Percentiles rank a stretch among this genome's conserved stretches.
Evolutionary conservation across 768 basidiomycete genomes (phyloP).

Genomic region (Kwoniella newhampshirensis): DNA sequence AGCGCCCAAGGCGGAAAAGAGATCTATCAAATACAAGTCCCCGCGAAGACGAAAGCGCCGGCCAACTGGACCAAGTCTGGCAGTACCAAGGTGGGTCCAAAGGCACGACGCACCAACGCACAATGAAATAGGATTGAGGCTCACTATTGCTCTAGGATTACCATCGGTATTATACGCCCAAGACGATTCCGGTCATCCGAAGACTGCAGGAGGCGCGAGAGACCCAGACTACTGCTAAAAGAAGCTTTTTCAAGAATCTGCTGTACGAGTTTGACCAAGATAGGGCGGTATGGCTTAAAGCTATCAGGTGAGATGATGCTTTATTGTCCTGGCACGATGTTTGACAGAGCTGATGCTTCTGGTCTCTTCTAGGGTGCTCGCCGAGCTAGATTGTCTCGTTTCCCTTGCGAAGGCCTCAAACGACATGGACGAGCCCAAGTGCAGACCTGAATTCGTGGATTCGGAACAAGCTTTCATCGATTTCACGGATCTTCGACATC

Average conservation of each 20-base stretch:
- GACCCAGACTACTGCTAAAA: slow-evolving; percentile 73
- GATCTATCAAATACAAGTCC: slow-evolving; percentile 82
- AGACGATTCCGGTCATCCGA: slow-evolving; percentile 69
- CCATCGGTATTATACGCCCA: slow-evolving; percentile 73
- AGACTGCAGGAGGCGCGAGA: slow-evolving; percentile 91
- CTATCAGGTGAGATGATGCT: slow-evolving; percentile 42
- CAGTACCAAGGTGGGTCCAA: slow-evolving; percentile 68
- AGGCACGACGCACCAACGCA: not conserved
- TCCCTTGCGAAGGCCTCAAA: slow-evolving; percentile 82
- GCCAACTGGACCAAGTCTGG: slow-evolving; percentile 77
- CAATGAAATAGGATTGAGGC: not conserved
- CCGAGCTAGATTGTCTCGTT: slow-evolving; percentile 95
- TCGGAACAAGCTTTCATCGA: slow-evolving; percentile 68
- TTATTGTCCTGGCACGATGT: slow-evolving; percentile 45
- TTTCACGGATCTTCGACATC: slow-evolving; percentile 86
- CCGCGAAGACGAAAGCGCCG: slow-evolving; percentile 65
- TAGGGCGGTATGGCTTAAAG: slow-evolving; percentile 47
- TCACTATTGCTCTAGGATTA: slow-evolving; percentile 59
- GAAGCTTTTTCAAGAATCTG: slow-evolving; percentile 65
- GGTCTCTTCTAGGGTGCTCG: slow-evolving; percentile 63
- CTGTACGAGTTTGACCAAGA: slow-evolving; percentile 52
- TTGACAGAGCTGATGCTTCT: slow-evolving; percentile 64
- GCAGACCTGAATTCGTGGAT: slow-evolving; percentile 83
- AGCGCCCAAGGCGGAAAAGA: slow-evolving; percentile 87
- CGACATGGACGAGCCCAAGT: slow-evolving; percentile 91